These are phyloP conservation scores for Penicillium longicatenatum DNA, from an alignment of 495 filamentous ascomycete genomes.

Conservation along the genomic window DNA sequence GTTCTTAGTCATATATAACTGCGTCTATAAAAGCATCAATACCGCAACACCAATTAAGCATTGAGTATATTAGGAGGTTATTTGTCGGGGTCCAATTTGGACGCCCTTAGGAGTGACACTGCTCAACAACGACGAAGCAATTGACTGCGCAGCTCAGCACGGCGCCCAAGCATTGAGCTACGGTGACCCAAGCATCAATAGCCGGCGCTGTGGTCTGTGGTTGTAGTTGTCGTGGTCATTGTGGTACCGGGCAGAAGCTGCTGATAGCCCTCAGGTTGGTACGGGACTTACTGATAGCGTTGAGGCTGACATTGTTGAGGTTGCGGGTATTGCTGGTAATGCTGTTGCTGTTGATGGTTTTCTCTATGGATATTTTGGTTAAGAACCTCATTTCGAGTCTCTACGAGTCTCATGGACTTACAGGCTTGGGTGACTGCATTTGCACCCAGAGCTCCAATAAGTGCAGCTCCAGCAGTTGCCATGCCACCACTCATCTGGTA, in stretches of 20 bases:
- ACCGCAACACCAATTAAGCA: no score
- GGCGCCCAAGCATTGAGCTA: no score
- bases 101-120: no score
- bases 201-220: constrained; percentile 16
- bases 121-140: no score
- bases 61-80: no score
- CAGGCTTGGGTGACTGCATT: constrained; percentile 39
- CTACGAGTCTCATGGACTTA: constrained; percentile 20
- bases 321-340: no score
- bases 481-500: constrained; percentile 48
- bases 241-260: not conserved
- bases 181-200: not conserved
- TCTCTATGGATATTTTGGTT: constrained; percentile 6
- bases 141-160: no score
- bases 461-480: constrained; percentile 43
- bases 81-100: no score
- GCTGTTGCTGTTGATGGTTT: constrained; percentile 22
- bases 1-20: no score
- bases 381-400: not conserved
- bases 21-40: no score
- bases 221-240: not conserved
- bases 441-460: constrained; percentile 47
- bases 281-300: not conserved
- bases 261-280: not conserved
- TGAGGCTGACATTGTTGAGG: not conserved